Conservation (phyloP, 345 rosid genomes). For the Geranium rotundifolium region DNA sequence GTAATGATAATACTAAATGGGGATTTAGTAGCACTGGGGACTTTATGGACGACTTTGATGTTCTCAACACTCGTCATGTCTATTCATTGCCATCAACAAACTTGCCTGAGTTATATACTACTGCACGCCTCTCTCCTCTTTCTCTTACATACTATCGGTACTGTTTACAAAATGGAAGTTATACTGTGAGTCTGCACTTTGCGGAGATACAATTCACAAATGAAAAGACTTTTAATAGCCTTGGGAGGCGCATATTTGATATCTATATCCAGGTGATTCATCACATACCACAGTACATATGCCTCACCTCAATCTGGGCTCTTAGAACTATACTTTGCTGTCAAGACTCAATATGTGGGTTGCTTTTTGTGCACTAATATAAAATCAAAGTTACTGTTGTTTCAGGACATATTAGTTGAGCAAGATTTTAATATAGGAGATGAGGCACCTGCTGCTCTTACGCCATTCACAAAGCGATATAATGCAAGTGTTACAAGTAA, state of each 20-base stretch:
- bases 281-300: neutral
- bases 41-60: conserved; percentile 31
- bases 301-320: neutral
- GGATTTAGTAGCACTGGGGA: conserved; percentile 45
- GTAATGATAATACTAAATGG: conserved; percentile 22
- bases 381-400: neutral
- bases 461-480: conserved; percentile 8
- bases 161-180: conserved; percentile 43
- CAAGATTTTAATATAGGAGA: conserved; percentile 23
- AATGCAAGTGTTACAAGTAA: conserved; percentile 15
- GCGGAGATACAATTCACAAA: conserved; percentile 36
- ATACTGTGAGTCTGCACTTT: conserved; percentile 42
- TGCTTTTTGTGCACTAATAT: neutral
- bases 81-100: conserved; percentile 10
- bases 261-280: conserved; percentile 39
- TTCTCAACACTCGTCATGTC: conserved; percentile 5
- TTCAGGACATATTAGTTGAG: conserved; percentile 20
- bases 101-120: conserved; percentile 21
- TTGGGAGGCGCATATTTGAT: conserved; percentile 39
- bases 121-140: conserved; percentile 38
- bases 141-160: conserved; percentile 37
- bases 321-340: too few relatives aligned
- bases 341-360: neutral
- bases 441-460: conserved; percentile 23
- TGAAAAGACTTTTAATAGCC: conserved; percentile 24